Conservation (phyloP, 1,284 basidiomycete genomes). For the Ceratorhiza oryzae-sativae region DNA sequence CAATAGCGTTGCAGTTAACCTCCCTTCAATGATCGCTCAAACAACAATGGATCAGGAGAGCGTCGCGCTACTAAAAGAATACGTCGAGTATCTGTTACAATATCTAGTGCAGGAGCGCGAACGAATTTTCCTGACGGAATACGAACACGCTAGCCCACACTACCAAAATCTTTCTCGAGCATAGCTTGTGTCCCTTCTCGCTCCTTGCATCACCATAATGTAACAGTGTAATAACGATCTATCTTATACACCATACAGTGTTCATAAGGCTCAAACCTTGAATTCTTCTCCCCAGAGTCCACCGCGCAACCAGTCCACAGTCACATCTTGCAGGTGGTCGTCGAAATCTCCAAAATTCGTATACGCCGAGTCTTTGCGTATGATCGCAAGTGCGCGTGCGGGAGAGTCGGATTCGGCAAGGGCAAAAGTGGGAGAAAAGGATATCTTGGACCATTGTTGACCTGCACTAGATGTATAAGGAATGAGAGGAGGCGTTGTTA, state of each 20-base stretch:
- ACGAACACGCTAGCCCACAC: slow-evolving; percentile 71
- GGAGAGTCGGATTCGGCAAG: slow-evolving; percentile 57
- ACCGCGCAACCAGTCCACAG: slow-evolving; percentile 65
- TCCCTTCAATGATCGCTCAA: slow-evolving; percentile 79
- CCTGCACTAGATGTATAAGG: slow-evolving; percentile 13
- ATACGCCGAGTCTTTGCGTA: slow-evolving; percentile 59
- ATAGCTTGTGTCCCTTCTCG: not conserved
- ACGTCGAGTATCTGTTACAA: slow-evolving; percentile 88
- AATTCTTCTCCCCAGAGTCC: slow-evolving; percentile 33
- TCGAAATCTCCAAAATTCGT: slow-evolving; percentile 75
- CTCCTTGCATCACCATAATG: not conserved
- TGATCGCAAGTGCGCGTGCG: slow-evolving; percentile 56
- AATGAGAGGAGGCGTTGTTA: not conserved
- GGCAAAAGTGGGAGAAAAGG: slow-evolving; percentile 54
- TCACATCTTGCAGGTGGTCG: slow-evolving; percentile 76
- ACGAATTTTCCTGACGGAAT: slow-evolving; percentile 73
- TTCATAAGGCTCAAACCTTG: not conserved
- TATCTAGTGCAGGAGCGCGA: slow-evolving; percentile 67
- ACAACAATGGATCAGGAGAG: slow-evolving; percentile 93
- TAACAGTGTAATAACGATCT: not conserved
- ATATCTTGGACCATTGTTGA: slow-evolving; percentile 37
- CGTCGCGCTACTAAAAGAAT: slow-evolving; percentile 83
- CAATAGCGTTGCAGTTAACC: slow-evolving; percentile 54
- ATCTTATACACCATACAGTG: not conserved
- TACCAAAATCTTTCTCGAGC: slow-evolving; percentile 69